Base-by-base conservation (phyloP, 169 alveolate species). In the Eimeria brunetti region DNA sequence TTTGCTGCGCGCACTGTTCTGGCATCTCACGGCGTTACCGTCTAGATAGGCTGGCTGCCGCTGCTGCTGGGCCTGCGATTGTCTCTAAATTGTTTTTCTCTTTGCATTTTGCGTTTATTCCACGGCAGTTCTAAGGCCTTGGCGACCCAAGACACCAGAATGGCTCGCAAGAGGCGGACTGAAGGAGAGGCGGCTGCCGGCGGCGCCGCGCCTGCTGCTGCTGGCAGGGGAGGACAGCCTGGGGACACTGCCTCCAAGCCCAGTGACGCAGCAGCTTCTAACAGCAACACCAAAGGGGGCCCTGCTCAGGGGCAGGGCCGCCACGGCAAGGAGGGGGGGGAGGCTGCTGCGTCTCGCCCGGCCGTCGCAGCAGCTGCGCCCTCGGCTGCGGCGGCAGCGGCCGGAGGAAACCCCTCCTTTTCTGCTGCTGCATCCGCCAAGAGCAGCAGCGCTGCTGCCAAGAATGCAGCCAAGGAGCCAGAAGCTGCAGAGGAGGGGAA, bases 121-220 rank as follows among this genome's bases (percentile, higher is more conserved):
- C 92, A 86, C 64, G 22, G 53, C 60, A 38, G 81, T 64, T 60
- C 80, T 30, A 44, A 86, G 60, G 81, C 92, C 60, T 86, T 41
- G 80, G 92, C 64, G 78, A 30, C 64, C 30, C 80, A 86, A 58
- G 92, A 86, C 92, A 86, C 33, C 80, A 92, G 60, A 46, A 92
- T 92, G 96, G 96, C 96, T 51, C 96, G 96, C 91, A 92, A 92
- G 96, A 92, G 88, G 96, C 71, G 93, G 76, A 67, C 88, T 36
- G 96, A 83, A 83, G 88, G 22, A 71, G 94, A 67, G 86, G 94
- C 94, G 84, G 85, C 94, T 81, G 96, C 96, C 58, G 91, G 83
- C 64, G 93, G 93, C 64, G 85, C 81, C 73, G 89, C 83, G 76
- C 92, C 76, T 33, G 88, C 89, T 58, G 78, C 80, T 33, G 6